Conservation (phyloP, 2,329 filamentous ascomycete genomes). For the Talaromyces sp. region DNA sequence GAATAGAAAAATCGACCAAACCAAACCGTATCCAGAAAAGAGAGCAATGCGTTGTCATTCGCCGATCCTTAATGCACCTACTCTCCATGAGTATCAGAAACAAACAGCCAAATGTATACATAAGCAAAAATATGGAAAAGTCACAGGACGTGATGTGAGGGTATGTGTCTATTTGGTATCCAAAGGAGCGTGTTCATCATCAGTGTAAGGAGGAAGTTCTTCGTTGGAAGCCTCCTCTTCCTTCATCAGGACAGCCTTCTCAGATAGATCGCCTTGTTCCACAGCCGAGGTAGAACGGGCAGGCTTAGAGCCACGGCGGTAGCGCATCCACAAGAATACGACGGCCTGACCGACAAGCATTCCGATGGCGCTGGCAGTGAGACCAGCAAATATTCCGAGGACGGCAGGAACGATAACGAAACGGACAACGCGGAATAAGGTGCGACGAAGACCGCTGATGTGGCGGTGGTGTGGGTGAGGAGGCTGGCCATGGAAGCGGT, state of each 20-base stretch:
- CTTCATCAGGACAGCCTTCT: constrained; percentile 42
- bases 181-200: constrained; percentile 28
- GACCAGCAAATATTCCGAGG: constrained; percentile 45
- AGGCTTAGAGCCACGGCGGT: constrained; percentile 30
- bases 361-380: constrained; percentile 45
- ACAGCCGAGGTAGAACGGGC: constrained; percentile 27
- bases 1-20: constrained; percentile 3
- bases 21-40: neutral
- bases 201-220: constrained; percentile 36
- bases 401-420: constrained; percentile 46
- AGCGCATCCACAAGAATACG: constrained; percentile 44
- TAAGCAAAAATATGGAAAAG: neutral
- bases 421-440: constrained; percentile 40
- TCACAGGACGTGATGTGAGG: neutral
- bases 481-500: constrained; percentile 21
- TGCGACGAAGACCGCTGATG: constrained; percentile 35
- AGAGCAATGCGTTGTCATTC: constrained; percentile 13
- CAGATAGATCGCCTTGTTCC: constrained; percentile 38
- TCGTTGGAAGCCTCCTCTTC: constrained; percentile 30
- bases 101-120: neutral
- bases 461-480: constrained; percentile 31
- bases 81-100: constrained; percentile 12
- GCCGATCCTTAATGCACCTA: constrained; percentile 18
- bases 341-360: constrained; percentile 48
- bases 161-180: constrained; percentile 32